phyloP scores from a whole-genome alignment of 2,329 filamentous ascomycete genomes.

The Sporothrix curviconia region DNA sequence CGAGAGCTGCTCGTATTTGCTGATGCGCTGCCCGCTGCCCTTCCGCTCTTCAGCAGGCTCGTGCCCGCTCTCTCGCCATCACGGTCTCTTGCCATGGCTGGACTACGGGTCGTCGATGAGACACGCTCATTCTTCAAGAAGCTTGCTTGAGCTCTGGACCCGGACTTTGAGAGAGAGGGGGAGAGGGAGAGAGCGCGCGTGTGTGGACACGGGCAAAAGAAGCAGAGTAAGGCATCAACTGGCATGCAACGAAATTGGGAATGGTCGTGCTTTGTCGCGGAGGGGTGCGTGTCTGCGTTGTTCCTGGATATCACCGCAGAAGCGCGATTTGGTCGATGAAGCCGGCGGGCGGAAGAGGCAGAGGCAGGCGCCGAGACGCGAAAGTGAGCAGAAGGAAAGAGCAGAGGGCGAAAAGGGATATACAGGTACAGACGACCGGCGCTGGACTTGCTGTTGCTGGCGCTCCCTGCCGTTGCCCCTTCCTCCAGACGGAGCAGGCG shows the following conservation, averaged over 20 bases:
- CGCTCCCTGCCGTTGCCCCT: slow-evolving; percentile 6
- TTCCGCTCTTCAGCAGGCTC: no score
- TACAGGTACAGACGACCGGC: no score
- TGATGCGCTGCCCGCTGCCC: no score
- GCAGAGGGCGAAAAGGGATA: background rate
- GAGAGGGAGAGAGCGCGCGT: background rate
- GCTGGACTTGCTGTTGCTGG: background rate
- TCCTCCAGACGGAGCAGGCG: background rate
- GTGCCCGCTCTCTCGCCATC: background rate
- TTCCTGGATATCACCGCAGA: background rate
- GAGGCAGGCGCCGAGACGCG: background rate
- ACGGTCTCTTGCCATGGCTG: background rate
- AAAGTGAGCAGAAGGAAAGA: background rate
- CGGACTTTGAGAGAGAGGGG: background rate
- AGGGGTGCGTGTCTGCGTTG: background rate
- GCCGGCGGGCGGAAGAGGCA: background rate
- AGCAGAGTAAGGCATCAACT: slow-evolving; percentile 9
- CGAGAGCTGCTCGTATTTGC: background rate
- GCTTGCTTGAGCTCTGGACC: background rate
- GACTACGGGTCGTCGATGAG: slow-evolving; percentile 1
- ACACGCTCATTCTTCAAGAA: slow-evolving; percentile 13
- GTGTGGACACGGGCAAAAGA: no score
- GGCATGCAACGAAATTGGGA: slow-evolving; percentile 20
- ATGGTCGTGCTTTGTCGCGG: background rate
- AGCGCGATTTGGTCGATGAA: background rate